Percentiles rank a stretch among this genome's conserved stretches.
Conservation (phyloP, 805 yeast genomes). For the Candida broadrunensis region DNA sequence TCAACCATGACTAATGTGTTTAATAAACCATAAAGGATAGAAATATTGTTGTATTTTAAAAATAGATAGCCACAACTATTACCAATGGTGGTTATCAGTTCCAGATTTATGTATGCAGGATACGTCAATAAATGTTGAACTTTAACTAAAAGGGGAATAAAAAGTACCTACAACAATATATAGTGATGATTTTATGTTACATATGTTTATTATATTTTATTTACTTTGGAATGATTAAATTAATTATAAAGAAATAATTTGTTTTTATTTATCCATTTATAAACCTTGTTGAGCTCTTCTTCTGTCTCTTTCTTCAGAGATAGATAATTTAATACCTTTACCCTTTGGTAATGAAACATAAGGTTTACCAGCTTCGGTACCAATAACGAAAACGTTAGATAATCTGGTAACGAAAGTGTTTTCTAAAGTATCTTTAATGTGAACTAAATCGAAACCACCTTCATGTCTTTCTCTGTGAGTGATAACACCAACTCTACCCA, state of each 20-base stretch:
- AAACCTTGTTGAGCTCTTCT: conserved; percentile 41
- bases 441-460: conserved; percentile 43
- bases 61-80: too few relatives aligned
- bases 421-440: conserved; percentile 39
- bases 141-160: too few relatives aligned
- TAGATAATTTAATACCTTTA: conserved; percentile 42
- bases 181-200: conserved; percentile 1
- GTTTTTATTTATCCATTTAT: conserved; percentile 15
- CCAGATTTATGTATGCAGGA: too few relatives aligned
- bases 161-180: too few relatives aligned
- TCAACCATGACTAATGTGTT: background rate
- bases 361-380: conserved; percentile 41
- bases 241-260: background rate
- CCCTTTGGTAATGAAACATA: conserved; percentile 42
- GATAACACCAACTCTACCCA: conserved; percentile 43
- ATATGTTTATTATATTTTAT: background rate
- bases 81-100: too few relatives aligned
- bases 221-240: too few relatives aligned
- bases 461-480: conserved; percentile 43
- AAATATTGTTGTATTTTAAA: too few relatives aligned
- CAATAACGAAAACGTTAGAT: conserved; percentile 38
- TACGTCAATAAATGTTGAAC: too few relatives aligned
- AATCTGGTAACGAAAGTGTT: conserved; percentile 43
- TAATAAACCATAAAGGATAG: too few relatives aligned
- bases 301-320: conserved; percentile 44